Evolutionary conservation across 1,284 basidiomycete species (phyloP), one percentile per base, ranked within the genome.

Genomic region (Thecaphora thlaspeos): DNA sequence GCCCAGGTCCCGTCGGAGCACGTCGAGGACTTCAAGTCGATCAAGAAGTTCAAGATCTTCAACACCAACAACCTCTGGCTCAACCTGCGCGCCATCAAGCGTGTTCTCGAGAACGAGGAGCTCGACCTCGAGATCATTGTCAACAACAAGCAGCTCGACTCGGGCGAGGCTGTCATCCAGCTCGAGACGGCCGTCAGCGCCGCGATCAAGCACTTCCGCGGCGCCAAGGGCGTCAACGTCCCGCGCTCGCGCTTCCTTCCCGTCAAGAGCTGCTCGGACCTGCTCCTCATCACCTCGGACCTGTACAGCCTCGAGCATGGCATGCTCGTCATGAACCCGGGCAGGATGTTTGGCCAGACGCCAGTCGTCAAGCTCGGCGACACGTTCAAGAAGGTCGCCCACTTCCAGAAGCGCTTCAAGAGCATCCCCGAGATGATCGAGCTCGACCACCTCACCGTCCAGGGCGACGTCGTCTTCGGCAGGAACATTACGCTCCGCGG

Each of bases 1-100:
- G 95, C 95, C 19, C 95, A 99, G 81, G 95, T 99, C 22, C 91
- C 95, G 39, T 89, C 88, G 45, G 95, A 98, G 80, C 95, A 98
- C 79, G 86, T 93, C 47, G 93, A 98, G 80, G 94, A 98, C 81
- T 97, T 97, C 86, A 96, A 96, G 82, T 90, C 89, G 14, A 81
- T 88, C 83, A 76, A 80, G 64, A 81, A 81, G 73, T 81, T 79
- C 73, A 67, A 76, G 68, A 77, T 77, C 51, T 76, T 74, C 64
- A 75, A 94, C 69, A 76, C 91, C 57, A 97, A 97, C 86, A 97
- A 96, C 82, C 82, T 94, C 74, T 96, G 93, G 94, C 86, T 96
- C 81, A 91, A 97, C 82, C 83, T 98, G 41, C 62, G 60, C 82
- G 87, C 90, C 28, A 85, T 99, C 80, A 98, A 95, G 86, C 87